These are phyloP conservation scores for Candida silvicultrix DNA, from an alignment of 805 yeast genomes.

Conservation along the genomic window DNA sequence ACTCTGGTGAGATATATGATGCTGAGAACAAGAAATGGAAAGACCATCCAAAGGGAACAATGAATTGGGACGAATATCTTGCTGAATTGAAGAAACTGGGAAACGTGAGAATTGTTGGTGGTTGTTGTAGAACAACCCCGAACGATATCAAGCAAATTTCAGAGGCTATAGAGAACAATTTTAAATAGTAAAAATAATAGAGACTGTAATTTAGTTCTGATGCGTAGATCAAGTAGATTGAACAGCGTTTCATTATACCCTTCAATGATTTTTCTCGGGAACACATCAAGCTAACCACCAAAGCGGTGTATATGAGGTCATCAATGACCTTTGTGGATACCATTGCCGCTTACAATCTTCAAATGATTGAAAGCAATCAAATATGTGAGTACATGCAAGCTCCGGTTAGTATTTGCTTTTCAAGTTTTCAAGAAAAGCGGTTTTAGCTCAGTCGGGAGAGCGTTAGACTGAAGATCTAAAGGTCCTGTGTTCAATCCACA, in stretches of 20 bases:
- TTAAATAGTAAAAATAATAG: no score
- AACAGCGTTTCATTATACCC: no score
- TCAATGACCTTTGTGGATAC: no score
- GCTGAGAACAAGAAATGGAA: constrained; percentile 39
- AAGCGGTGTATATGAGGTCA: no score
- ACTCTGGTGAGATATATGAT: constrained; percentile 66
- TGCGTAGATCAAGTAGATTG: no score
- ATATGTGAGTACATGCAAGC: no score
- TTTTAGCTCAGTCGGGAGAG: neutral
- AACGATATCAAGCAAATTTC: constrained; percentile 2
- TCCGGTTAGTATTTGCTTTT: no score
- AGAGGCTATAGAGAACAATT: neutral
- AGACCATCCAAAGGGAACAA: constrained; percentile 14
- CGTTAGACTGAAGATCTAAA: neutral
- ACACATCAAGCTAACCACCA: no score
- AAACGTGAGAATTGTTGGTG: constrained; percentile 55
- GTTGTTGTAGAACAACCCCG: constrained; percentile 72
- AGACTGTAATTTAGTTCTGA: neutral
- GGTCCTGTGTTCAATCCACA: neutral
- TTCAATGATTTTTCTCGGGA: no score
- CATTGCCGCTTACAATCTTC: no score
- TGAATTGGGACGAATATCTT: constrained; percentile 33
- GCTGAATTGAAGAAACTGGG: constrained; percentile 30
- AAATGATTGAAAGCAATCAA: no score
- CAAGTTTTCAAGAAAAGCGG: neutral